A percentile compares a stretch with the other conserved stretches of the same genome.
phyloP scores from a whole-genome alignment of 257 asterid species.

The Solanum okadae region DNA sequence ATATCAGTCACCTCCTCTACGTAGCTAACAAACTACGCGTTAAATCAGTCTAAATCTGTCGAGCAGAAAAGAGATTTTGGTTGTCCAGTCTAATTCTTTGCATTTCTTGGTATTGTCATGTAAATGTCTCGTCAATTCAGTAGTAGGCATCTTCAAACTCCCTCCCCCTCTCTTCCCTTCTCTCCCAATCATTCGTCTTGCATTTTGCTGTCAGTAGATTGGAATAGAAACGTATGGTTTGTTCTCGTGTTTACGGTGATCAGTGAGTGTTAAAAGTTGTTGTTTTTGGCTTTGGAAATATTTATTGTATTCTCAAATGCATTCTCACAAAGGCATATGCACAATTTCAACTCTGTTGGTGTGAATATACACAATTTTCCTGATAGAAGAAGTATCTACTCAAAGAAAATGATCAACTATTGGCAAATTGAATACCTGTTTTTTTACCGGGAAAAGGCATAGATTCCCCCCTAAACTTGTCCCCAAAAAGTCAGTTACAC shows the following conservation, averaged over 20 bases:
- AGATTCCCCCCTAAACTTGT: too few relatives aligned
- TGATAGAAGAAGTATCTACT: neutral
- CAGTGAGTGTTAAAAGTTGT: neutral
- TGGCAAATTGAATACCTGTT: neutral
- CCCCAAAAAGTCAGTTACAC: too few relatives aligned
- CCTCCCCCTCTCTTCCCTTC: neutral
- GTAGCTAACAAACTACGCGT: conserved; percentile 77
- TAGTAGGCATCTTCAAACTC: neutral
- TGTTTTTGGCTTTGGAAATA: neutral
- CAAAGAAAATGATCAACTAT: neutral
- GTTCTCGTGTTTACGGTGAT: neutral
- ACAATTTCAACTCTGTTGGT: neutral
- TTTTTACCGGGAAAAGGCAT: neutral
- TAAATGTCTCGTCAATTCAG: neutral
- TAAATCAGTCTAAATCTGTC: conserved; percentile 12
- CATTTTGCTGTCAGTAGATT: neutral
- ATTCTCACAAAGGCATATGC: neutral
- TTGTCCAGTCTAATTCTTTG: neutral
- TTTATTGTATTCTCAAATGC: neutral
- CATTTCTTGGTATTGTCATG: neutral
- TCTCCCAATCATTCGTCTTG: neutral
- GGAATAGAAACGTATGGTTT: neutral
- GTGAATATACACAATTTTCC: neutral
- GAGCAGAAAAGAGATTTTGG: neutral
- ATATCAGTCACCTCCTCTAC: conserved; percentile 84